These are phyloP conservation scores for Lunasporangiospora selenospora DNA, from an alignment of 192 early-diverging fungal genomes.

Conservation along the genomic window DNA sequence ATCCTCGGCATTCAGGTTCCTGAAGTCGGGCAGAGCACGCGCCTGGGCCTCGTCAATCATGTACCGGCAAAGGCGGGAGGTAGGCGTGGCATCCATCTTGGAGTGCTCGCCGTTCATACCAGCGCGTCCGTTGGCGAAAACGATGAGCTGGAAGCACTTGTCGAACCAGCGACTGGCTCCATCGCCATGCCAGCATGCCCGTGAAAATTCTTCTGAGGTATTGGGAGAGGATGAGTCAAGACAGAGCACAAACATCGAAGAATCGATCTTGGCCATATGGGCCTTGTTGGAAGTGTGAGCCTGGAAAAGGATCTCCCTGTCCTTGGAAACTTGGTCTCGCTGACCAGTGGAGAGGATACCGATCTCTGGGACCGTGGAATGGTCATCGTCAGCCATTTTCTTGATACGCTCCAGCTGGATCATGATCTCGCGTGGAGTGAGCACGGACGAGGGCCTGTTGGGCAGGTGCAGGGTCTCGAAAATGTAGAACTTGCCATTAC, in stretches of 20 bases:
- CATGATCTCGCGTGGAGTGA: slow-evolving; percentile 46
- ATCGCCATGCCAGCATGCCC: slow-evolving; percentile 82
- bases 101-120: slow-evolving; percentile 66
- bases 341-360: slow-evolving; percentile 62
- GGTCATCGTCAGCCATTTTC: slow-evolving; percentile 59
- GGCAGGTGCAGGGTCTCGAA: slow-evolving; percentile 61
- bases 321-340: slow-evolving; percentile 61
- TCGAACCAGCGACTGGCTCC: slow-evolving; percentile 93
- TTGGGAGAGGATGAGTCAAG: slow-evolving; percentile 76
- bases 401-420: slow-evolving; percentile 75
- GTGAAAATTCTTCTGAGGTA: slow-evolving; percentile 74
- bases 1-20: slow-evolving; percentile 39
- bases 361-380: slow-evolving; percentile 56
- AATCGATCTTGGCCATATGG: slow-evolving; percentile 73
- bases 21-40: slow-evolving; percentile 24
- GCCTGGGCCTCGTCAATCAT: slow-evolving; percentile 60
- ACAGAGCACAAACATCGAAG: slow-evolving; percentile 78
- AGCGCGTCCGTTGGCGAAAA: slow-evolving; percentile 77
- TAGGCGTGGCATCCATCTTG: slow-evolving; percentile 84
- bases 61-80: slow-evolving; percentile 73
- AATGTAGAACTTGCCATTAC: slow-evolving; percentile 80
- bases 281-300: slow-evolving; percentile 65
- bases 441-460: slow-evolving; percentile 46
- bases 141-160: slow-evolving; percentile 72
- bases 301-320: slow-evolving; percentile 63